Evolutionary conservation across 176 grass and related monocot species (phyloP).

Genomic region (Musa itinerans): DNA sequence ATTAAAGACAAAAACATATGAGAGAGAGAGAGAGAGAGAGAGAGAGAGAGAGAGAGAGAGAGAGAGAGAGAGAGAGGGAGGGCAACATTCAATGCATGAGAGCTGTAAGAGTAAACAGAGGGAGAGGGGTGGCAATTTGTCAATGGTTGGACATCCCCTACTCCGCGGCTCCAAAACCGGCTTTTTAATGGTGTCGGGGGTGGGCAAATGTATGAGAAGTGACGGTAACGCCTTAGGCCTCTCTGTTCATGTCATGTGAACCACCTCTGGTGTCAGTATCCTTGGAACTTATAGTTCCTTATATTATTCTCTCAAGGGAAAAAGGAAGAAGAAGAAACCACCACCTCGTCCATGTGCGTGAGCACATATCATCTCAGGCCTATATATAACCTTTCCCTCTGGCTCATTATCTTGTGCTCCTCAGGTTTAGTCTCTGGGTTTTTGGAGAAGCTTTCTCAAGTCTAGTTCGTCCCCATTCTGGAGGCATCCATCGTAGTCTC

Average conservation of each 20-base stretch:
- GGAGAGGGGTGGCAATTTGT: neutral
- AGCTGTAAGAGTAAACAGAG: neutral
- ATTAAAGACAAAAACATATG: neutral
- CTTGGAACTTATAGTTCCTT: neutral
- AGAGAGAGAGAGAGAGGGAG: neutral
- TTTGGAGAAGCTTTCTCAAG: too few relatives aligned
- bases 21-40: neutral
- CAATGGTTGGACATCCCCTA: neutral
- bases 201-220: constrained; percentile 12
- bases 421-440: too few relatives aligned
- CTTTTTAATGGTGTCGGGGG: neutral
- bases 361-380: too few relatives aligned
- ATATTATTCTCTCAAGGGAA: neutral
- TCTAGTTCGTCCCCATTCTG: too few relatives aligned
- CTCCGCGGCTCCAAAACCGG: constrained; percentile 18
- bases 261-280: neutral
- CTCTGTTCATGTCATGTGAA: neutral
- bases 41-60: neutral
- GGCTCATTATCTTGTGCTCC: too few relatives aligned
- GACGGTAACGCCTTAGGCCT: constrained; percentile 12
- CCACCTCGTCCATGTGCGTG: neutral
- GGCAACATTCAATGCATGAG: neutral
- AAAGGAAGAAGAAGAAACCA: neutral
- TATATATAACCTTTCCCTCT: too few relatives aligned
- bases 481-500: too few relatives aligned